Percentiles rank a stretch among this genome's conserved stretches.
Conservation (phyloP, 768 basidiomycete species). For the Serendipita sp. region DNA sequence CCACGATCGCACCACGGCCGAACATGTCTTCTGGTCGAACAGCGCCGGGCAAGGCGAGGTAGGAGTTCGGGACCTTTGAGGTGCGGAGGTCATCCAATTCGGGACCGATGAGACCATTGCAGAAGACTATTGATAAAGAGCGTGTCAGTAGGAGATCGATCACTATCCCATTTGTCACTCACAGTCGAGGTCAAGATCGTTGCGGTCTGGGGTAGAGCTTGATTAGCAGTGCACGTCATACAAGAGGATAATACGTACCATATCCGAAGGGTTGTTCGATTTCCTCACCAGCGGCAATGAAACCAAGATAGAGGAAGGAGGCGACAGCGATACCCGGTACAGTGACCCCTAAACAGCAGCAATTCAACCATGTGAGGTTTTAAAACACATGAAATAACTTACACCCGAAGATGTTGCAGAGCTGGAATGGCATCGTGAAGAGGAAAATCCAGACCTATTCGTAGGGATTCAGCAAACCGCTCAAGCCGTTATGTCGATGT, state of each 20-base stretch:
- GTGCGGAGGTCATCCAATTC: conserved; percentile 34
- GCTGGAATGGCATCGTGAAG: conserved; percentile 64
- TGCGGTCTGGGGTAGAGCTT: conserved; percentile 30
- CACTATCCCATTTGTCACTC: neutral
- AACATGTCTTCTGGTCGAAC: neutral
- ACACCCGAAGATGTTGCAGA: conserved; percentile 43
- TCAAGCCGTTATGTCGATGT: no score
- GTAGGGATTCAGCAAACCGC: no score
- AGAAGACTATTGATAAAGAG: conserved; percentile 27
- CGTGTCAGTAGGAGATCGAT: neutral
- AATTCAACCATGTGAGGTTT: neutral
- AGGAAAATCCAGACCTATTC: conserved; percentile 39
- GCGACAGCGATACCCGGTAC: conserved; percentile 52
- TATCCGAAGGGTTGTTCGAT: conserved; percentile 47
- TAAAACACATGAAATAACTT: neutral
- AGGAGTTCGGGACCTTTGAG: neutral
- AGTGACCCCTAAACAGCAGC: conserved; percentile 23
- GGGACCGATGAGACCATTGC: conserved; percentile 35
- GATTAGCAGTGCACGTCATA: neutral
- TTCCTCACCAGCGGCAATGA: conserved; percentile 39
- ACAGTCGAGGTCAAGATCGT: conserved; percentile 47
- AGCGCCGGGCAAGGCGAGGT: neutral
- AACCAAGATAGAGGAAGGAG: conserved; percentile 59
- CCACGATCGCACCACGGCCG: neutral
- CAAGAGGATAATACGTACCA: conserved; percentile 11